These are phyloP conservation scores for Houttuynia cordata DNA, from an alignment of 164 flowering plant genomes.

Conservation along the genomic window DNA sequence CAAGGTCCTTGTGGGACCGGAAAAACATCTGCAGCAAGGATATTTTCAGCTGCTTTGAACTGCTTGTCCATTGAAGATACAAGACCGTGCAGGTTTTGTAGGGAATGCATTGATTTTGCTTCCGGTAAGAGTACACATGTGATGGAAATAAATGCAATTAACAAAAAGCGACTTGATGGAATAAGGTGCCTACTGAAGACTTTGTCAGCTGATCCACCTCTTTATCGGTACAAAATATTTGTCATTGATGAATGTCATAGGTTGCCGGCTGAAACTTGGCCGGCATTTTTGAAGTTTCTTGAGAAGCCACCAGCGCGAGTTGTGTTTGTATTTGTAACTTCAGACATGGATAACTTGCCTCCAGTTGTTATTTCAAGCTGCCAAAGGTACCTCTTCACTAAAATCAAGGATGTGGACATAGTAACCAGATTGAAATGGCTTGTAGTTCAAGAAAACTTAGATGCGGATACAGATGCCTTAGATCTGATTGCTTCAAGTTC, in stretches of 20 bases:
- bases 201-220: conserved; percentile 22
- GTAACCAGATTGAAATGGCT: conserved; percentile 52
- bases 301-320: conserved; percentile 63
- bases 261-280: conserved; percentile 73
- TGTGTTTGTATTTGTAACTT: conserved; percentile 14
- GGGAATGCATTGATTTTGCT: conserved; percentile 54
- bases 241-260: conserved; percentile 89
- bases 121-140: conserved; percentile 40
- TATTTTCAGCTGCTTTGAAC: conserved; percentile 81
- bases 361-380: conserved; percentile 69
- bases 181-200: conserved; percentile 36
- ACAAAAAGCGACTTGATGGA: conserved; percentile 48
- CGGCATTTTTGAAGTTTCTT: conserved; percentile 63
- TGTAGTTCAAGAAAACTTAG: conserved; percentile 55
- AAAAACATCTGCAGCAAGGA: conserved; percentile 77
- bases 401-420: conserved; percentile 71
- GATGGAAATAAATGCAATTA: conserved; percentile 63
- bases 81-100: conserved; percentile 85
- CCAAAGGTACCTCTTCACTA: conserved; percentile 77
- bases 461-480: conserved; percentile 72
- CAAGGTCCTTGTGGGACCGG: conserved; percentile 99
- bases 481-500: conserved; percentile 85
- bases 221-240: conserved; percentile 46
- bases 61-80: conserved; percentile 53
- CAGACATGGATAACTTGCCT: conserved; percentile 68